phyloP scores from a whole-genome alignment of 2,329 filamentous ascomycete genomes.

The Apiospora aurea region DNA sequence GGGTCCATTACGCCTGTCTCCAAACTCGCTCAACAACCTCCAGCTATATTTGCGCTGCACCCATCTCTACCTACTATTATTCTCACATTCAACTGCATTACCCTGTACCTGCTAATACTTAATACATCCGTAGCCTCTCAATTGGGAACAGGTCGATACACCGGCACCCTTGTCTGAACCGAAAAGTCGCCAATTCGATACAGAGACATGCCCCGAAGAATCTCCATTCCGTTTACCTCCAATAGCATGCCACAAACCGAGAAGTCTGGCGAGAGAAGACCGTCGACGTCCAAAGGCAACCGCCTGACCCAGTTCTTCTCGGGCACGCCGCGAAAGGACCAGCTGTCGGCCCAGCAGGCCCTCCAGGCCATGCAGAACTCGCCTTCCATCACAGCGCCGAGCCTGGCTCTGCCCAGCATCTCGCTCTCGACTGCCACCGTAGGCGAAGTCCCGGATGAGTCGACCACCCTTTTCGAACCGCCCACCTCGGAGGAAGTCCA shows the following conservation, averaged over 20 bases:
- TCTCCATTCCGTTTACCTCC: constrained; percentile 62
- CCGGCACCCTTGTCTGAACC: not conserved
- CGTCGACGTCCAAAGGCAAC: constrained; percentile 73
- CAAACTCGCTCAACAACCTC: not conserved
- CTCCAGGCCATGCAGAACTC: constrained; percentile 70
- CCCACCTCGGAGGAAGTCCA: constrained; percentile 84
- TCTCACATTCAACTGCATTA: not conserved
- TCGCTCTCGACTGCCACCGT: constrained; percentile 86
- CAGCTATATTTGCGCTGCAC: not conserved
- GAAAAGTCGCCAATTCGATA: not conserved
- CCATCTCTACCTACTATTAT: not conserved
- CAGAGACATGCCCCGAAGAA: constrained; percentile 61
- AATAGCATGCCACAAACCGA: constrained; percentile 55
- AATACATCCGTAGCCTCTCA: not conserved
- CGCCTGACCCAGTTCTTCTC: constrained; percentile 86
- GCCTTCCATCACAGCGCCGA: constrained; percentile 72
- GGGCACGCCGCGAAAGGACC: constrained; percentile 77
- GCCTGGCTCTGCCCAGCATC: constrained; percentile 85
- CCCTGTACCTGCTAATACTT: not conserved
- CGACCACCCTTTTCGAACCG: constrained; percentile 83
- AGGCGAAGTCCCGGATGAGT: constrained; percentile 76
- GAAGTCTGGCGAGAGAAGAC: constrained; percentile 61
- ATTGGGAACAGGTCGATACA: not conserved
- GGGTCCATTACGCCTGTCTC: not conserved
- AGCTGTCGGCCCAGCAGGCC: constrained; percentile 69